These are phyloP conservation scores for Hypoxylon sp. DNA, from an alignment of 2,329 filamentous ascomycete genomes.

Conservation along the genomic window DNA sequence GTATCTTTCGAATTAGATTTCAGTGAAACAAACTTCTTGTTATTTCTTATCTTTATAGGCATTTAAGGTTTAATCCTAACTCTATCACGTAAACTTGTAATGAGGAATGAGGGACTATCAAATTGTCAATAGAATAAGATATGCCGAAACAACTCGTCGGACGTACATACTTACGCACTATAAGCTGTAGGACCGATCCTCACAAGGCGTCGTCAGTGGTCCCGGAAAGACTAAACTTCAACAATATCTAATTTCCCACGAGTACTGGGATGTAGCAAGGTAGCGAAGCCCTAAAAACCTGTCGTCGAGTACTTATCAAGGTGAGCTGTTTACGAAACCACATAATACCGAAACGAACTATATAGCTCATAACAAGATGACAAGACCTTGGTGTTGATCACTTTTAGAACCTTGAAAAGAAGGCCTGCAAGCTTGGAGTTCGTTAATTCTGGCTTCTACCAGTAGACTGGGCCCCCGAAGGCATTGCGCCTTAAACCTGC, in stretches of 20 bases:
- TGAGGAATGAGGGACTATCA: not conserved
- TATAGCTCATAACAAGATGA: not conserved
- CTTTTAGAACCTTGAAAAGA: conserved; percentile 6
- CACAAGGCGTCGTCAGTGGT: not conserved
- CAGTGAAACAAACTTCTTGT: too few species aligned
- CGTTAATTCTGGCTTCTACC: not conserved
- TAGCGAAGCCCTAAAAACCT: not conserved
- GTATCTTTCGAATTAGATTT: too few species aligned
- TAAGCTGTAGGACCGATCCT: not conserved
- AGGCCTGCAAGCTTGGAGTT: conserved; percentile 7
- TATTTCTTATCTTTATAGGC: not conserved
- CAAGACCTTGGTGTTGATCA: not conserved
- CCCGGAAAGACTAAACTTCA: not conserved
- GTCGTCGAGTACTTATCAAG: not conserved
- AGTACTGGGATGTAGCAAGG: not conserved
- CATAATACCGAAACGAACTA: not conserved
- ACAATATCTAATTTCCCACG: conserved; percentile 1
- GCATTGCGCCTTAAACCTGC: conserved; percentile 1
- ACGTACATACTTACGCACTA: not conserved
- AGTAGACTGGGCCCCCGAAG: conserved; percentile 1
- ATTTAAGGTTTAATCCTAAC: not conserved
- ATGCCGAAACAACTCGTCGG: not conserved
- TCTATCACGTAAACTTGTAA: not conserved
- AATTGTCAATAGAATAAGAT: not conserved
- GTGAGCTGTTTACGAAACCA: not conserved